phyloP scores from a whole-genome alignment of 306 rosid species.

The Fragaria nilgerrensis region DNA sequence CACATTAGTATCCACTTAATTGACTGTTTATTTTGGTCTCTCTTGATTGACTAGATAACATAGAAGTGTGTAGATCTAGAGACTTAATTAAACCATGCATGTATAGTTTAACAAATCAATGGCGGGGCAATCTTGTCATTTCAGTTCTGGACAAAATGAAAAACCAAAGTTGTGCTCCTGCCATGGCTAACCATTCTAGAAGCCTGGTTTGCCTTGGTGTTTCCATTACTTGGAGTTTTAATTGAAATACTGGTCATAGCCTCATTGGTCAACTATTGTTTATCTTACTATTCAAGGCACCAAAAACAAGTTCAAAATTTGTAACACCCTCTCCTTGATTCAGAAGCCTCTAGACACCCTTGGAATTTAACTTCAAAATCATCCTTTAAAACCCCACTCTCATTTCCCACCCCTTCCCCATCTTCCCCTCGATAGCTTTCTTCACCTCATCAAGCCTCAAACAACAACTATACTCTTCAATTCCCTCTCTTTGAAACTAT shows the following conservation, averaged over 20 bases:
- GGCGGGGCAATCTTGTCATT: conserved; percentile 1
- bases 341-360: conserved; percentile 21
- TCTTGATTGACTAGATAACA: neutral
- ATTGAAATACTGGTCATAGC: neutral
- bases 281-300: conserved; percentile 9
- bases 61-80: neutral
- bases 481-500: conserved; percentile 18
- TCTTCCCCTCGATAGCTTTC: neutral
- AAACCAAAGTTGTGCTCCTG: neutral
- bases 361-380: neutral
- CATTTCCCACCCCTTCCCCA: conserved; percentile 1
- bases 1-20: neutral
- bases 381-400: conserved; percentile 11
- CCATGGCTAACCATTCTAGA: conserved; percentile 20
- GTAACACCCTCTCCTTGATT: neutral
- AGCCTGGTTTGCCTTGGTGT: neutral
- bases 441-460: neutral
- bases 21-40: neutral
- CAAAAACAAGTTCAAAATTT: conserved; percentile 10
- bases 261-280: conserved; percentile 17
- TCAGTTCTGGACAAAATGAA: neutral
- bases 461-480: neutral
- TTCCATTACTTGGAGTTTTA: neutral
- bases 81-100: neutral
- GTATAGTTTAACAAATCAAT: neutral